A percentile compares a stretch with the other conserved stretches of the same genome.
phyloP scores from a whole-genome alignment of 352 stramenopile genomes.

The Globisporangium orthogonon region DNA sequence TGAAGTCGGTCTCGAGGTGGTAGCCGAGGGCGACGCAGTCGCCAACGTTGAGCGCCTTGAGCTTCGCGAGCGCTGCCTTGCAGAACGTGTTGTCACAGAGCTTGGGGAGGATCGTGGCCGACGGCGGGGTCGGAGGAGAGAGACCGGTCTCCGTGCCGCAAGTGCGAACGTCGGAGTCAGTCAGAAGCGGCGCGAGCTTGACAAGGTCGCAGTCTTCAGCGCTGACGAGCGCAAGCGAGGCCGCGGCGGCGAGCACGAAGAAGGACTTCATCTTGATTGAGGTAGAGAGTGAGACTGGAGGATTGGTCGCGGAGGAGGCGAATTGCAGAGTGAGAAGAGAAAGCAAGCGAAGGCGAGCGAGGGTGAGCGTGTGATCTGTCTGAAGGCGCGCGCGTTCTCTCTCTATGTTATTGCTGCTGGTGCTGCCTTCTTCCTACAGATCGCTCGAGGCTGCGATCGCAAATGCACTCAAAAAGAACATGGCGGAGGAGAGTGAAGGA shows the following conservation, averaged over 20 bases:
- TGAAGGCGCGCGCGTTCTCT: no score
- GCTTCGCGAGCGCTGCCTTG: neutral
- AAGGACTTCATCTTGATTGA: conserved; percentile 13
- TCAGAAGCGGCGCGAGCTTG: neutral
- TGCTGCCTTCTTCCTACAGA: no score
- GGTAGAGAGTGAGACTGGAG: neutral
- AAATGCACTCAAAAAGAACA: neutral
- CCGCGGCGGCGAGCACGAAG: conserved; percentile 5
- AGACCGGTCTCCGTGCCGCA: neutral
- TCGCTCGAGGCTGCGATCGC: neutral
- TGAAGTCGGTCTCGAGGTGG: neutral
- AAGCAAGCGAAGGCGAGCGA: neutral
- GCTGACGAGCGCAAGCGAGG: conserved; percentile 3
- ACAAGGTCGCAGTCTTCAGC: neutral
- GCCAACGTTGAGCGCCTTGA: neutral
- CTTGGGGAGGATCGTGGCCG: neutral
- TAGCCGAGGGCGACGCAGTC: neutral
- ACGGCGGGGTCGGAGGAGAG: no score
- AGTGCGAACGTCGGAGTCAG: neutral
- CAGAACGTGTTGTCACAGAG: neutral
- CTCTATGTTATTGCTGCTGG: no score
- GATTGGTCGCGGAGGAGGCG: conserved; percentile 28
- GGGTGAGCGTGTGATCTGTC: no score
- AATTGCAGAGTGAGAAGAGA: conserved; percentile 24
- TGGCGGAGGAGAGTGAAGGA: neutral